Evolutionary conservation across 805 yeast species (phyloP).

Genomic region (Schizosaccharomyces octosporus): DNA sequence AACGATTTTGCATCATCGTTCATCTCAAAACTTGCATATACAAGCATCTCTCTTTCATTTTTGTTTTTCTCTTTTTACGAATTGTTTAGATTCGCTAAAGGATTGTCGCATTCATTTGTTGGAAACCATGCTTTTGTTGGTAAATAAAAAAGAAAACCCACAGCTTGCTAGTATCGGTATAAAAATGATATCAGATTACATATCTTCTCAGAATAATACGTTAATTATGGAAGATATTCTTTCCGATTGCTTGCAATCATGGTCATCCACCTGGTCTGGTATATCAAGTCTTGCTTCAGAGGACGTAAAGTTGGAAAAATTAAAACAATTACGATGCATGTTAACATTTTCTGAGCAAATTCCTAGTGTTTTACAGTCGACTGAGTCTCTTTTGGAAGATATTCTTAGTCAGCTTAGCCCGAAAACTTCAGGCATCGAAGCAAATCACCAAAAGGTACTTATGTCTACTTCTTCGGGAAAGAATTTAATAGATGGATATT

Average conservation of each 20-base stretch:
- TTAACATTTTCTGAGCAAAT: not conserved
- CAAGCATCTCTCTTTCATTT: conserved; percentile 12
- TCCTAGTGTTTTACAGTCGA: not conserved
- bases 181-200: not conserved
- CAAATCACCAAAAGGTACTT: not conserved
- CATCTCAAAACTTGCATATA: not conserved
- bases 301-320: not conserved
- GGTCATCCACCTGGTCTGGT: not conserved
- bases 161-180: not conserved
- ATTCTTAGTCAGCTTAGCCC: not conserved
- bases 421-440: not conserved
- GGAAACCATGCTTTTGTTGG: conserved; percentile 14
- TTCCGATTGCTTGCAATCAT: not conserved
- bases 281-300: not conserved
- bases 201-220: not conserved
- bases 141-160: conserved; percentile 4
- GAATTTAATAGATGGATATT: not conserved
- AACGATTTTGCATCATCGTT: not conserved
- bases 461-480: not conserved
- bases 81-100: conserved; percentile 17
- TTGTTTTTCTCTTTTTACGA: conserved; percentile 12
- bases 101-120: conserved; percentile 17
- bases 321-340: not conserved
- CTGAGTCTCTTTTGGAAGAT: not conserved
- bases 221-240: not conserved